Evolutionary conservation across 1,284 basidiomycete species (phyloP).

Genomic region (Sporisorium sorghi): DNA sequence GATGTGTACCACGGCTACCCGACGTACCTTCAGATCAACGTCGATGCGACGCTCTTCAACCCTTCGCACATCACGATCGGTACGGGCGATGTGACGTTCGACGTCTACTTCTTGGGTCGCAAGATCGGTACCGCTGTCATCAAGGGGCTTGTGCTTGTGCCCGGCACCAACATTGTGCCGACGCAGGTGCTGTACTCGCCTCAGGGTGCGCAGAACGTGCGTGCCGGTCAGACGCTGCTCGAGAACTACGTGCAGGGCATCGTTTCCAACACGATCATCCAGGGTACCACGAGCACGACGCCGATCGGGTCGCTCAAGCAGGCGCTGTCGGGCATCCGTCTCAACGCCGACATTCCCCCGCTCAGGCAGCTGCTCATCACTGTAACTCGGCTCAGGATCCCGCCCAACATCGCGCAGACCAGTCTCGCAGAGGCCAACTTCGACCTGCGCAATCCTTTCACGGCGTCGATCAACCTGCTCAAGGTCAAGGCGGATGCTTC

Average conservation of each 20-base stretch:
- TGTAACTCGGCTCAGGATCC: conserved; percentile 64
- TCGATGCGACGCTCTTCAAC: conserved; percentile 70
- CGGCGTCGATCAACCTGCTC: conserved; percentile 79
- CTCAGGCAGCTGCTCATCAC: conserved; percentile 77
- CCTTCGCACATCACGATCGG: conserved; percentile 79
- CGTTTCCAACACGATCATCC: conserved; percentile 75
- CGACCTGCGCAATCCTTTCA: conserved; percentile 78
- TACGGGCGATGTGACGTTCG: conserved; percentile 77
- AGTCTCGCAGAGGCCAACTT: conserved; percentile 56
- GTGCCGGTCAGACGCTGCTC: conserved; percentile 75
- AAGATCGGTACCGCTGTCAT: conserved; percentile 76
- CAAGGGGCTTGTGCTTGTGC: conserved; percentile 68
- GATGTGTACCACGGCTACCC: conserved; percentile 80
- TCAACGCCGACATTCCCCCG: conserved; percentile 78
- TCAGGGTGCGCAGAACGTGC: conserved; percentile 73
- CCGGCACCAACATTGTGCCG: conserved; percentile 51
- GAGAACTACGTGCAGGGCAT: conserved; percentile 80
- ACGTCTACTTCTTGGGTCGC: conserved; percentile 74
- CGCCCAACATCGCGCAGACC: conserved; percentile 66
- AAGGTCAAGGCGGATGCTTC: conserved; percentile 75
- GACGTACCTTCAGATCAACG: conserved; percentile 79
- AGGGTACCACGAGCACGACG: conserved; percentile 76
- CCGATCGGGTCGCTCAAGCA: conserved; percentile 76
- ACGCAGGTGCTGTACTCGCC: conserved; percentile 78
- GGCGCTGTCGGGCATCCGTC: conserved; percentile 76